These are phyloP conservation scores for Pichia sp. DNA, from an alignment of 1,139 yeast genomes.

Conservation along the genomic window DNA sequence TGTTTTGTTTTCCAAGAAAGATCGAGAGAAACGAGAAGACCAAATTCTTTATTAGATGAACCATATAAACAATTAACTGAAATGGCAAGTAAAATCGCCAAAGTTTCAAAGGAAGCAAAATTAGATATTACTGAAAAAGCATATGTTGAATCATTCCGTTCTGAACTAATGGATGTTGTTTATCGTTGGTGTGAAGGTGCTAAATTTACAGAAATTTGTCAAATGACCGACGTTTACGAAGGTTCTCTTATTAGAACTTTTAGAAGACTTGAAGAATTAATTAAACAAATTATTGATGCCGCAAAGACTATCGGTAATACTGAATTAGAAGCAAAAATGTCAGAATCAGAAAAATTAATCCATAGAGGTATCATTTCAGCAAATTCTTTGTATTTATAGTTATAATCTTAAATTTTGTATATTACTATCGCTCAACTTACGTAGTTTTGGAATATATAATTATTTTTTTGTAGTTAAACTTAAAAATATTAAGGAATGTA, in stretches of 20 bases:
- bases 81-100: slow-evolving; percentile 86
- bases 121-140: slow-evolving; percentile 86
- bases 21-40: slow-evolving; percentile 79
- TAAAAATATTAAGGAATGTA: not conserved
- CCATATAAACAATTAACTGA: slow-evolving; percentile 83
- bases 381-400: slow-evolving; percentile 72
- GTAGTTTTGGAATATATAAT: not conserved
- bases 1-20: slow-evolving; percentile 97
- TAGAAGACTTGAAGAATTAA: slow-evolving; percentile 86
- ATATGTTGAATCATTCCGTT: slow-evolving; percentile 83
- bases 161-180: slow-evolving; percentile 94
- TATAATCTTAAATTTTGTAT: not conserved
- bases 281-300: slow-evolving; percentile 83
- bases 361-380: slow-evolving; percentile 97
- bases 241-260: slow-evolving; percentile 93
- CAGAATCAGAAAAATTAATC: slow-evolving; percentile 71
- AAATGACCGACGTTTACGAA: slow-evolving; percentile 97
- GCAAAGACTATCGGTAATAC: slow-evolving; percentile 90
- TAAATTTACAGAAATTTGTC: slow-evolving; percentile 90
- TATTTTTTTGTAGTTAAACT: not conserved
- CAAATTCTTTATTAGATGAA: slow-evolving; percentile 82
- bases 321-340: slow-evolving; percentile 84
- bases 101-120: slow-evolving; percentile 81
- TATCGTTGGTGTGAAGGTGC: slow-evolving; percentile 97
- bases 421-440: not conserved